phyloP scores from a whole-genome alignment of 768 basidiomycete genomes.

The Mycena metata region DNA sequence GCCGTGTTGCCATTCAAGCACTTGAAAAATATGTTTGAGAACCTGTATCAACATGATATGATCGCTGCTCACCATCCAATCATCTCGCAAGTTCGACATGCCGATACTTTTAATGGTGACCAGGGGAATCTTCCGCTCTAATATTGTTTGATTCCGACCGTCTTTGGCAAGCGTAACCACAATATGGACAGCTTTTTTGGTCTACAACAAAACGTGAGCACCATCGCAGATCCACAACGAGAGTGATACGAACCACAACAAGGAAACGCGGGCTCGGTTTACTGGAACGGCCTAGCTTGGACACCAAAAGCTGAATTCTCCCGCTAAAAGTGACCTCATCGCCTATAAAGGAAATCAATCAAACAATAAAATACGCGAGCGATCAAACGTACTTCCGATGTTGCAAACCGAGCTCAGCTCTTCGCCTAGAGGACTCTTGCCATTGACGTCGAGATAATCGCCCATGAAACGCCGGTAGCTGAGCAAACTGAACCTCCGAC shows the following conservation, averaged over 20 bases:
- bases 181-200: conserved; percentile 88
- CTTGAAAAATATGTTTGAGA: conserved; percentile 53
- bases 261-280: conserved; percentile 93
- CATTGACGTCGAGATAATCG: conserved; percentile 94
- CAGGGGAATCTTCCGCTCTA: conserved; percentile 92
- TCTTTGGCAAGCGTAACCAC: conserved; percentile 73
- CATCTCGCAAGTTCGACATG: conserved; percentile 92
- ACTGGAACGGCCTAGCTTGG: conserved; percentile 88
- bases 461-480: conserved; percentile 96
- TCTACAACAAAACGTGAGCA: conserved; percentile 59
- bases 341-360: conserved; percentile 50
- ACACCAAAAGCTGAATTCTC: conserved; percentile 84
- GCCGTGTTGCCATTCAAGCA: conserved; percentile 81
- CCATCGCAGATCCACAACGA: conserved; percentile 1
- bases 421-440: conserved; percentile 81
- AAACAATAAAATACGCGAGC: neutral
- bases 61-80: conserved; percentile 83
- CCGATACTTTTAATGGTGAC: conserved; percentile 89
- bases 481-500: conserved; percentile 91
- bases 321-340: conserved; percentile 90
- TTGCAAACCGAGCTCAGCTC: conserved; percentile 80
- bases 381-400: conserved; percentile 71
- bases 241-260: conserved; percentile 76
- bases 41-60: neutral
- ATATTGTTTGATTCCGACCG: conserved; percentile 65